Percentiles rank a stretch among this genome's conserved stretches.
Conservation (phyloP, 2,329 filamentous ascomycete genomes). For the Metarhizium album region DNA sequence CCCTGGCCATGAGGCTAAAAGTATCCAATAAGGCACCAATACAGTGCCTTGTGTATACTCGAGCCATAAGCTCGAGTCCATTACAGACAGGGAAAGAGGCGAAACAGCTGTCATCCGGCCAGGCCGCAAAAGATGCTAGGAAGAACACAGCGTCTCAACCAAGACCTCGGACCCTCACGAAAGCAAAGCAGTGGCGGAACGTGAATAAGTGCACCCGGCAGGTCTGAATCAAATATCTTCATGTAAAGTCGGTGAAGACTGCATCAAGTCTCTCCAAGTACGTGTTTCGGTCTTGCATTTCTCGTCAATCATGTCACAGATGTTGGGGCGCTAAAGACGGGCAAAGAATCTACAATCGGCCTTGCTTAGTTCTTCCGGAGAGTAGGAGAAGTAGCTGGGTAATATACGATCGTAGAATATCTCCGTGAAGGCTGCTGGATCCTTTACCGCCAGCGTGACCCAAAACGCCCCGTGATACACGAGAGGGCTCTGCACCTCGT, state of each 20-base stretch:
- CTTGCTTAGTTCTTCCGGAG: constrained; percentile 7
- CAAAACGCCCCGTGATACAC: constrained; percentile 8
- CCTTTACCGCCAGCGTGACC: constrained; percentile 8
- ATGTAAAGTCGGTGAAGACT: constrained; percentile 2
- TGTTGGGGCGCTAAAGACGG: constrained; percentile 5
- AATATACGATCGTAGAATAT: constrained; percentile 9
- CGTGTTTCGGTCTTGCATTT: constrained; percentile 7
- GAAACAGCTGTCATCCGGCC: constrained; percentile 1
- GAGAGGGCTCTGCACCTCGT: constrained; percentile 5
- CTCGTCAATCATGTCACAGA: constrained; percentile 5
- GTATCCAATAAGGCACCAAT: no score
- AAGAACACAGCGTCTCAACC: neutral
- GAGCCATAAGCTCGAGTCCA: no score
- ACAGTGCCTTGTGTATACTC: no score
- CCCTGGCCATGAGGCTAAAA: no score
- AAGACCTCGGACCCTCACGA: neutral
- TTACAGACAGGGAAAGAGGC: neutral
- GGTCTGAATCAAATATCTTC: neutral
- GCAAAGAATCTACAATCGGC: constrained; percentile 9
- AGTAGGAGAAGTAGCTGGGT: constrained; percentile 4
- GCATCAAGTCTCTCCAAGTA: constrained; percentile 4
- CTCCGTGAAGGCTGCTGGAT: constrained; percentile 7
- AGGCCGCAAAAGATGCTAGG: neutral
- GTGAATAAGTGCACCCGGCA: neutral
- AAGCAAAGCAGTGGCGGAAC: neutral